Conservation (phyloP, 768 basidiomycete genomes). For the Clavulina sp. region DNA sequence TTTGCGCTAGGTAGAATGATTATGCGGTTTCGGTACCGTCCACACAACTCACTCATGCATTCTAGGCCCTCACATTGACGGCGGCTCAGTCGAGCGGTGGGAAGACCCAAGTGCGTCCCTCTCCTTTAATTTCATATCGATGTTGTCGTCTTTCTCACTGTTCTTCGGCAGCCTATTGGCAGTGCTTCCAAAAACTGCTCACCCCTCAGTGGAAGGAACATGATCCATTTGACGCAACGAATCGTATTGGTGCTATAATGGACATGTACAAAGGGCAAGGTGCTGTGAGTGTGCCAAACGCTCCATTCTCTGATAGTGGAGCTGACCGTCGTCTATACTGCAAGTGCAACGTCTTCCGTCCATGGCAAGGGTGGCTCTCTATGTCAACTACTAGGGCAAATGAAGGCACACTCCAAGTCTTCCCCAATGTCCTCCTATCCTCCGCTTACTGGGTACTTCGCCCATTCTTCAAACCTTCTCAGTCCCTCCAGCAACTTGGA, state of each 20-base stretch:
- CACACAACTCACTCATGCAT: neutral
- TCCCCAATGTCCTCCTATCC: conserved; percentile 36
- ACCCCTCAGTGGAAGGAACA: conserved; percentile 43
- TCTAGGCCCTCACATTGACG: conserved; percentile 28
- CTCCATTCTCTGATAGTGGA: neutral
- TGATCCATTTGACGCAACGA: conserved; percentile 36
- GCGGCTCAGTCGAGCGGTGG: conserved; percentile 62
- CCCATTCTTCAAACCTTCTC: conserved; percentile 38
- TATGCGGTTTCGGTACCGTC: neutral
- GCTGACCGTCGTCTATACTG: neutral
- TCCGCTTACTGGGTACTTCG: conserved; percentile 46
- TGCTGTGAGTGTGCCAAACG: neutral
- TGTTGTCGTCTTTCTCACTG: neutral
- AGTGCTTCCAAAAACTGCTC: conserved; percentile 29
- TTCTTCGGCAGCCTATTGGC: conserved; percentile 8
- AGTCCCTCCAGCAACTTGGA: neutral
- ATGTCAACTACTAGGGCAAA: conserved; percentile 35
- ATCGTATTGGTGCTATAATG: conserved; percentile 38
- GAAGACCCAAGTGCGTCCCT: conserved; percentile 28
- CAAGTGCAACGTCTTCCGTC: conserved; percentile 20
- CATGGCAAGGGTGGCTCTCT: conserved; percentile 27
- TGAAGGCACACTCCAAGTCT: conserved; percentile 48
- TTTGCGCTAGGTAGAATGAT: conserved; percentile 38
- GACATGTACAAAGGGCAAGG: conserved; percentile 39
- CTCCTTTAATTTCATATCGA: conserved; percentile 29